Evolutionary conservation across 768 basidiomycete species (phyloP), one percentile per base, ranked within the genome.

Genomic region (Tricholoma sp.): DNA sequence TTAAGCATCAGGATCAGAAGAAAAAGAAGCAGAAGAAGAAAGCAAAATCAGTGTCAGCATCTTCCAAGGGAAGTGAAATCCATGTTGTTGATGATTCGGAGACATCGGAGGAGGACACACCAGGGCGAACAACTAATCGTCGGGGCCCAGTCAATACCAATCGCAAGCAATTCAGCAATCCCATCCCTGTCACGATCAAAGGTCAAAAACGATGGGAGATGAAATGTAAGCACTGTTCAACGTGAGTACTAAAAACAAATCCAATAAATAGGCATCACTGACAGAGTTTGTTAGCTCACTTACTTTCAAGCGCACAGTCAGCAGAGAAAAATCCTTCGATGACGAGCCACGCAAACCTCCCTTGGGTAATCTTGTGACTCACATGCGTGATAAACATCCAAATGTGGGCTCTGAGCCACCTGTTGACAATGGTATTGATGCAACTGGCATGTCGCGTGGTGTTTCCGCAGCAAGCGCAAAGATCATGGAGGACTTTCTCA

Each of bases 401-500:
- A 39, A 58, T 35, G 37, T 39, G 37, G 37, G 37, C 37, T 18
- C 22, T 24, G 52, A 55, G 12, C 21, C 18, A 12, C 34, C 35
- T 22, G 24, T 29, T 31, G 46, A 41, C 8, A 39, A 24, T 9
- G 27, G 21, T 10, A 21, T 50, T 29, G 35, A n/a, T 35, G 32
- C 50, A 27, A 49, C 46, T 19, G 32, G 45, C 19, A 22, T 46
- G 35, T 35, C 45, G 19, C 52, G 35, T 55, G 49, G 50, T 39
- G 47, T 54, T 45, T 45, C 21, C 37, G 52, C 41, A 24, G 56
- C 56, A 35, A 57, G 41, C 43, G 58, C 56, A 5, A 59, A 63
- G 49, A 58, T 65, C 32, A 65, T 65, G 64, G 59, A 55, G 22
- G 54, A 52, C 16, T 65, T 58, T 46, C 47, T 64, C 14, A 50